Percentiles rank a stretch among this genome's conserved stretches.
These are phyloP conservation scores for sunflower (Helianthus annuus) DNA, from an alignment of 129 eudicot species.

Conservation along the genomic window DNA sequence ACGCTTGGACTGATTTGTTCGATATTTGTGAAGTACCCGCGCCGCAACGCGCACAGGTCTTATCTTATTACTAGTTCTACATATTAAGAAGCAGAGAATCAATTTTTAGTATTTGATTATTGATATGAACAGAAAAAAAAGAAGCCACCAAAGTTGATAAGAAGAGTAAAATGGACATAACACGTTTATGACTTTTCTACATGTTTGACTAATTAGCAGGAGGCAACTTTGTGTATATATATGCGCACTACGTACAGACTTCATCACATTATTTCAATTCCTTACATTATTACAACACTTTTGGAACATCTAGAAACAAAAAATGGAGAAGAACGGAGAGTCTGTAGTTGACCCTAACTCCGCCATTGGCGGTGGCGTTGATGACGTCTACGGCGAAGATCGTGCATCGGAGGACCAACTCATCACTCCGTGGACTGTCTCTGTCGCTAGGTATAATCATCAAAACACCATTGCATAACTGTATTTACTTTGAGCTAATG, in stretches of 20 bases:
- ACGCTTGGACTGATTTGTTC: too few relatives aligned
- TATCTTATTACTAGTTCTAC: too few relatives aligned
- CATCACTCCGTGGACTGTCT: constrained; percentile 77
- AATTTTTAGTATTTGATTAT: too few relatives aligned
- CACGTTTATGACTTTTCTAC: too few relatives aligned
- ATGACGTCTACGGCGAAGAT: constrained; percentile 81
- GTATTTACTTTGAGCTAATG: neutral
- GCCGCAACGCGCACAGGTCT: too few relatives aligned
- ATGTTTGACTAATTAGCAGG: neutral
- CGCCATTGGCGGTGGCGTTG: constrained; percentile 69
- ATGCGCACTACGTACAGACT: neutral
- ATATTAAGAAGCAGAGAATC: too few relatives aligned
- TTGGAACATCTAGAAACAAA: neutral
- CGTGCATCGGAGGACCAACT: constrained; percentile 77
- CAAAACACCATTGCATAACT: neutral
- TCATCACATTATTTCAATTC: constrained; percentile 13
- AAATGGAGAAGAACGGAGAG: constrained; percentile 57
- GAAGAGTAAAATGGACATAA: too few relatives aligned
- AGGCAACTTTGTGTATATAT: constrained; percentile 3
- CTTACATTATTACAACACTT: neutral
- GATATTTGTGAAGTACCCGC: too few relatives aligned
- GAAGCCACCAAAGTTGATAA: too few relatives aligned
- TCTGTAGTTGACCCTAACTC: constrained; percentile 46
- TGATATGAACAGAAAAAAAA: too few relatives aligned
- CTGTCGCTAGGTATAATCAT: constrained; percentile 60